Base-by-base conservation (phyloP, 1,139 yeast genomes). In the Hansenula sp. region DNA sequence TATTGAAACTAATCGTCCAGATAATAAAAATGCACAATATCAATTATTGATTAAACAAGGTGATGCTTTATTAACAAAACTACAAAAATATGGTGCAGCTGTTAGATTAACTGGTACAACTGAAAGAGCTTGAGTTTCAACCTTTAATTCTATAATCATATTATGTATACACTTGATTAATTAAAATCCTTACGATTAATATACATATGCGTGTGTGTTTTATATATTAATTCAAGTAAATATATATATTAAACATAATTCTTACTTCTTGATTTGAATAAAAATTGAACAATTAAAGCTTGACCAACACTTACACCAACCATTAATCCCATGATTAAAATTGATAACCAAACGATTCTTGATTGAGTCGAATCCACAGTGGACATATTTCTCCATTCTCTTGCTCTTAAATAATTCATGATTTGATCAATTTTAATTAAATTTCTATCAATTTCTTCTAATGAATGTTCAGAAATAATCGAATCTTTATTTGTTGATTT, bases 41-140 rank as follows among this genome's bases (percentile, higher is more conserved):
- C 96, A 90, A 62, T 70, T 74, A 52, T 75, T 94, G 59, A 84
- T 94, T 59, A 89, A 88, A 65, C 96, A 86, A 63, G 99, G 99
- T 50, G 99, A 94, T 63, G 81, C 83, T 13, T 74, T 94, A 57
- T 79, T 94, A 66, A 93, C 99, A 28, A 93, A 93, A 66, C 76
- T 94, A 60, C 99, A 94, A 63, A 93, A 91, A 67, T 93, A 93
- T 60, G 96, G 96, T 41, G 96, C 98, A 33, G 97, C 98, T 15
- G 98, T 93, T 43, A 86, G 94, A 65, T 77, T 93, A 59, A 84
- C 95, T 61, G 97, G 98, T 39, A 89, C 38, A 27, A 36, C 96
- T 31, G 96, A 90, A 62, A 76, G 81, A 58, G 81, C 77, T 38
- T 59, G 18, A 17, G 28, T n/a, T n/a, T n/a, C n/a, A n/a, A n/a